These are phyloP conservation scores for Gnetum montanum DNA, from an alignment of 75 land plant genomes.

Conservation along the genomic window DNA sequence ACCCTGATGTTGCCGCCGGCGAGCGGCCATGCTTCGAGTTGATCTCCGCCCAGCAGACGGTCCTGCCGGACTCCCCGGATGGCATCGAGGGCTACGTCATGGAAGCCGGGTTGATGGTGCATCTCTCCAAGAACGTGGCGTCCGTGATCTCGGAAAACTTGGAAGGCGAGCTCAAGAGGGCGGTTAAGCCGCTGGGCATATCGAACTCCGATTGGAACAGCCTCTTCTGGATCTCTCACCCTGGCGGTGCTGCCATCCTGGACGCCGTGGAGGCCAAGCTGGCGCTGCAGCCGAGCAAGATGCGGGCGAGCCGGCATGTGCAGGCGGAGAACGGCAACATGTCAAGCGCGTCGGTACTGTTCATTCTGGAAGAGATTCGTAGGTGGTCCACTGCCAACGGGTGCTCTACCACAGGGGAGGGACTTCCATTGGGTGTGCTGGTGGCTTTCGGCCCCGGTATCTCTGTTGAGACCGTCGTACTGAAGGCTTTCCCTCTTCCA, in stretches of 20 bases:
- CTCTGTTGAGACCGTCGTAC: constrained; percentile 34
- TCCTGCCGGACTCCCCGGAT: too few relatives aligned
- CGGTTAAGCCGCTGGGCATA: constrained; percentile 21
- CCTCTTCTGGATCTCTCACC: constrained; percentile 40
- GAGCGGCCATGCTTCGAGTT: too few relatives aligned
- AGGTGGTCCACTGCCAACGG: constrained; percentile 11
- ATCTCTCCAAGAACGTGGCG: constrained; percentile 32
- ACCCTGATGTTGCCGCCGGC: too few relatives aligned
- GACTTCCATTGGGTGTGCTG: constrained; percentile 28
- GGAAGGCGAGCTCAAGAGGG: constrained; percentile 9
- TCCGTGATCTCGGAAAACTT: constrained; percentile 20
- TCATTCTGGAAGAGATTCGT: constrained; percentile 32
- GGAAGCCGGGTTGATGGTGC: background rate
- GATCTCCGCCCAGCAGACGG: too few relatives aligned
- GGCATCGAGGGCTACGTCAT: background rate
- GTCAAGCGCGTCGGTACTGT: constrained; percentile 32
- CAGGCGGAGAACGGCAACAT: constrained; percentile 26
- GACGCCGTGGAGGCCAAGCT: constrained; percentile 21
- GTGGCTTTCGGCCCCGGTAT: constrained; percentile 39
- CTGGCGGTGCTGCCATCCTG: constrained; percentile 35
- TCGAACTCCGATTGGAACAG: constrained; percentile 24
- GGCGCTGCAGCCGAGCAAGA: constrained; percentile 18
- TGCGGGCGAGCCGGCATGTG: constrained; percentile 27
- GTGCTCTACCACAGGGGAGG: constrained; percentile 22
- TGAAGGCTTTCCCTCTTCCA: constrained; percentile 13